phyloP scores from a whole-genome alignment of 2,329 filamentous ascomycete genomes.

The Nothopassalora personata region DNA sequence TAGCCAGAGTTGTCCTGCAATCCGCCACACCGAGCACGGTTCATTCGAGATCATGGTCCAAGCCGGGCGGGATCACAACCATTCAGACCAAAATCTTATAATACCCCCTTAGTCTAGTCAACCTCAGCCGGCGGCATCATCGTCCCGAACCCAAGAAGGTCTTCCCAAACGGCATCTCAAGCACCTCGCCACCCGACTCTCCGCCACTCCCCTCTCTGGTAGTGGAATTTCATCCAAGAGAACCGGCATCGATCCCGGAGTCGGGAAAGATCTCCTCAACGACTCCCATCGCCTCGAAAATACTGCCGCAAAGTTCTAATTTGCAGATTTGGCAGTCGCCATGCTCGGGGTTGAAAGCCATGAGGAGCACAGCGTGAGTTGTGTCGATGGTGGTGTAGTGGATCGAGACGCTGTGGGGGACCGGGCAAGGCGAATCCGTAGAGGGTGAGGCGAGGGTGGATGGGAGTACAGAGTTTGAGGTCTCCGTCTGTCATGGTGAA shows the following conservation, averaged over 20 bases:
- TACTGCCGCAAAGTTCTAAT: slow-evolving; percentile 5
- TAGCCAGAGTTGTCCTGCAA: too few species aligned
- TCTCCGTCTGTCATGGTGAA: neutral
- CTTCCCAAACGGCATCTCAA: slow-evolving; percentile 8
- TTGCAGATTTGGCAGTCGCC: slow-evolving; percentile 7
- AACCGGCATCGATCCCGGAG: neutral
- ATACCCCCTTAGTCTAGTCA: too few species aligned
- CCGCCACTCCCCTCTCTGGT: neutral
- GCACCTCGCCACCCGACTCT: slow-evolving; percentile 2
- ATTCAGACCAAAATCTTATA: too few species aligned
- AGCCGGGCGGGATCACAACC: too few species aligned
- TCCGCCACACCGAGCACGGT: too few species aligned
- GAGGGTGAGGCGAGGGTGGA: too few species aligned
- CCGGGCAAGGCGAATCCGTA: neutral
- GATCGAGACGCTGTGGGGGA: neutral
- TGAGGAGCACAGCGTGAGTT: slow-evolving; percentile 5
- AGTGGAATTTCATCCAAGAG: neutral
- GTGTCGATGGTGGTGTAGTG: slow-evolving; percentile 10
- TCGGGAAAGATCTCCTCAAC: slow-evolving; percentile 1
- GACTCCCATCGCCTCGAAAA: slow-evolving; percentile 6
- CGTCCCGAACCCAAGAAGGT: neutral
- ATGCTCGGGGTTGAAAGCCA: slow-evolving; percentile 6
- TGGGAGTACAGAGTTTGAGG: neutral
- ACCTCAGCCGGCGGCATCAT: too few species aligned
- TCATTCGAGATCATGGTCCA: too few species aligned